Percentiles rank a stretch among this genome's conserved stretches.
phyloP scores from a whole-genome alignment of 2,329 filamentous ascomycete genomes.

The Emergomyces pasteurianus region DNA sequence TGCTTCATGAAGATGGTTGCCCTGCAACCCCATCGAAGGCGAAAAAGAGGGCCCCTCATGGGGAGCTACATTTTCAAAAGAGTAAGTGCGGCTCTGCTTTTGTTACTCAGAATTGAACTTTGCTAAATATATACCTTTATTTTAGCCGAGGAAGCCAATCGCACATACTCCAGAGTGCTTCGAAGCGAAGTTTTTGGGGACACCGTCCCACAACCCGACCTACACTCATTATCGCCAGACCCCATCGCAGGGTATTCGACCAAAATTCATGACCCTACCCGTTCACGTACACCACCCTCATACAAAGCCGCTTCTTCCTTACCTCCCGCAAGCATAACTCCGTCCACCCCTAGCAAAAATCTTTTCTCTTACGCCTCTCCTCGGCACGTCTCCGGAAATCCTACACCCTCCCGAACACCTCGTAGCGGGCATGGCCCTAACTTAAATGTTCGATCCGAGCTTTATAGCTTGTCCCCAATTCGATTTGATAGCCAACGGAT shows the following conservation, averaged over 20 bases:
- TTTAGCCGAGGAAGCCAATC: slow-evolving; percentile 80
- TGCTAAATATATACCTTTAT: slow-evolving; percentile 11
- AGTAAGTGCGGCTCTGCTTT: slow-evolving; percentile 44
- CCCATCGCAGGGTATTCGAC: slow-evolving; percentile 35
- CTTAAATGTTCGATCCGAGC: slow-evolving; percentile 76
- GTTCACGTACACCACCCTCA: slow-evolving; percentile 70
- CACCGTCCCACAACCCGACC: slow-evolving; percentile 69
- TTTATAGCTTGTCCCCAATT: slow-evolving; percentile 92
- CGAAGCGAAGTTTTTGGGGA: slow-evolving; percentile 87
- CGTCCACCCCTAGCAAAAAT: slow-evolving; percentile 94
- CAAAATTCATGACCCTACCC: slow-evolving; percentile 50
- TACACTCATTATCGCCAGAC: slow-evolving; percentile 51
- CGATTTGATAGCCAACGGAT: slow-evolving; percentile 88
- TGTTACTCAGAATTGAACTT: not conserved
- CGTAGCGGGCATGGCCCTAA: slow-evolving; percentile 80
- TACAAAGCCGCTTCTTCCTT: slow-evolving; percentile 49
- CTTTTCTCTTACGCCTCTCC: slow-evolving; percentile 86
- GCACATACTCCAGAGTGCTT: slow-evolving; percentile 77
- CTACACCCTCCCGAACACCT: slow-evolving; percentile 78
- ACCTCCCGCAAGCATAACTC: slow-evolving; percentile 64
- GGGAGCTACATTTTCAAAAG: slow-evolving; percentile 87
- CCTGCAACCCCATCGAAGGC: slow-evolving; percentile 80
- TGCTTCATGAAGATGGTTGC: slow-evolving; percentile 85
- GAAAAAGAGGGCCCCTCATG: slow-evolving; percentile 73
- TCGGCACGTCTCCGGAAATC: slow-evolving; percentile 62